Evolutionary conservation across 345 rosid species (phyloP), one percentile per base, ranked within the genome.

Genomic region (Linum lewisii): DNA sequence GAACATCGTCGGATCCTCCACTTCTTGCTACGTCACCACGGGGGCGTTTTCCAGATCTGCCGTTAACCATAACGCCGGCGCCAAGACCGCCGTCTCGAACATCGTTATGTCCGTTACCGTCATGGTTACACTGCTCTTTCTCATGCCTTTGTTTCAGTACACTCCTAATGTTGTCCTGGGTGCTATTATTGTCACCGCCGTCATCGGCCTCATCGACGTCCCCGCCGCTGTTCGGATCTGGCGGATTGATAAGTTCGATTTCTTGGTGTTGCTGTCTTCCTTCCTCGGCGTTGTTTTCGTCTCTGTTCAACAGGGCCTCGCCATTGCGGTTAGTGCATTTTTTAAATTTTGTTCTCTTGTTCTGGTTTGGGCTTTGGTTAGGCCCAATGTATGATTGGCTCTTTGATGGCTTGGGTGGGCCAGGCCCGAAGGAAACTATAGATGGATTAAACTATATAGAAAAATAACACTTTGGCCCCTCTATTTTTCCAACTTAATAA

Each of bases 11-110:
- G 99, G 99, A 66, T 89, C 97, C 54, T 72, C 94, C 57, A 93
- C 97, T 62, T 93, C 99, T 15, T 93, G 99, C 72, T 93, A 88
- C 58, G 80, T 93, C 25, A 93, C 99, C 32, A 80, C 90, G 58
- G 94, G 91, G 78, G 86, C 97, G 3, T 93, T 93, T 74, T 93
- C 99, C 21, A 73, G 99, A 36, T 93, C 99, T 2, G 99, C 99
- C 0, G 99, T 93, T 16, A 93, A 93, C 72, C 81, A 79, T 78
- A 86, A 89, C 21, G 99, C 99, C 0, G 99, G 97, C 61, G 86
- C 88, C 1, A 93, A 93, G 75, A 89, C 97, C 18, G 97, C 95
- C 0, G 91, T 85, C 25, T 93, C 99, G 20, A 93, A 93, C 77
- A 71, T 93, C 10, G 71, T 93, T 3, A 93, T 93, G 99, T 88